A percentile compares a stretch with the other conserved stretches of the same genome.
These are phyloP conservation scores for Acrocalymma vagum DNA, from an alignment of 2,329 filamentous ascomycete species.

Conservation along the genomic window DNA sequence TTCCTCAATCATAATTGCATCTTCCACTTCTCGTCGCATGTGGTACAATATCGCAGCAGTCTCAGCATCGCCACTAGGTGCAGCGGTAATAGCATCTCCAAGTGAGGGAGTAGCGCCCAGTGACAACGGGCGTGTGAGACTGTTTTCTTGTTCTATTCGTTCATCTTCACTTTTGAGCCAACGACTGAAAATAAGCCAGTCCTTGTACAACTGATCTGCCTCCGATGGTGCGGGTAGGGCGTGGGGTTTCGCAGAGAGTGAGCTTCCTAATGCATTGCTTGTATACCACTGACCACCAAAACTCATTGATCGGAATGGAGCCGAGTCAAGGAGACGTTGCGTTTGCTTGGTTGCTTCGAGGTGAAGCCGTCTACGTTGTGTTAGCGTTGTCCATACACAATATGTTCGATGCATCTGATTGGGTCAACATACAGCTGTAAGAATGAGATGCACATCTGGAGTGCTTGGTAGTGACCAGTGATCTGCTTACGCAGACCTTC, in stretches of 20 bases:
- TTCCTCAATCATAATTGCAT: slow-evolving; percentile 39
- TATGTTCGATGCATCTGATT: background rate
- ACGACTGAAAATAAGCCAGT: slow-evolving; percentile 39
- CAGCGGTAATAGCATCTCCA: slow-evolving; percentile 24
- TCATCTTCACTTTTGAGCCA: slow-evolving; percentile 39
- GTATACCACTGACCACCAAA: slow-evolving; percentile 35
- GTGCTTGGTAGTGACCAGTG: slow-evolving; percentile 37
- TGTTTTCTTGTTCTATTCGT: slow-evolving; percentile 28
- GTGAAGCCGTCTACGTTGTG: slow-evolving; percentile 29
- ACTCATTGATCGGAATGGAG: slow-evolving; percentile 33
- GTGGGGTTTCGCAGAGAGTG: slow-evolving; percentile 21
- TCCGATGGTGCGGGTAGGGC: slow-evolving; percentile 36
- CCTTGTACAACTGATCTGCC: slow-evolving; percentile 36
- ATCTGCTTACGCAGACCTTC: slow-evolving; percentile 37
- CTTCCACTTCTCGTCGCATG: slow-evolving; percentile 37
- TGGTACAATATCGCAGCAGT: slow-evolving; percentile 37
- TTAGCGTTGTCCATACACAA: slow-evolving; percentile 12
- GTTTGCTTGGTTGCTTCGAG: slow-evolving; percentile 36
- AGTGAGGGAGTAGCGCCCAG: too few relatives aligned
- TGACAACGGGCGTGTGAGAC: slow-evolving; percentile 26
- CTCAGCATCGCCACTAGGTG: slow-evolving; percentile 28
- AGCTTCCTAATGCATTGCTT: slow-evolving; percentile 25
- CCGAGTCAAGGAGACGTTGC: slow-evolving; percentile 23
- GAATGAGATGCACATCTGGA: slow-evolving; percentile 42
- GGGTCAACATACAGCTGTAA: slow-evolving; percentile 32